Evolutionary conservation across 179 eudicot genomes (phyloP).

Genomic region (Silene noctiflora): DNA sequence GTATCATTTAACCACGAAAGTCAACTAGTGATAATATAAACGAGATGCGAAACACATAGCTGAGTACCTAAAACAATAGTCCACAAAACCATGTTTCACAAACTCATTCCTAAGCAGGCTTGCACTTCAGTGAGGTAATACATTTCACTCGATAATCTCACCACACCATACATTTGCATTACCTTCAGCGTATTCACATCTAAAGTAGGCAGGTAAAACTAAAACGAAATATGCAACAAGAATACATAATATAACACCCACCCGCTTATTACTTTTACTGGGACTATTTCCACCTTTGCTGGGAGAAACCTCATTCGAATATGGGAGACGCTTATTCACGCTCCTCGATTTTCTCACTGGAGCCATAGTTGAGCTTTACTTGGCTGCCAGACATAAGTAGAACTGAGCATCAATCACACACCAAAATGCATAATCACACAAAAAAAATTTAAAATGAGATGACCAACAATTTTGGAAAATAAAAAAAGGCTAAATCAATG

Average conservation of each 20-base stretch:
- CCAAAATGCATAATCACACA: not conserved
- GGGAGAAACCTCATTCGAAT: conserved; percentile 62
- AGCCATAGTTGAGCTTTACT: conserved; percentile 48
- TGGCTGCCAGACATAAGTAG: conserved; percentile 15
- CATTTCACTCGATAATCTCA: not conserved
- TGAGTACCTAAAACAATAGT: not conserved
- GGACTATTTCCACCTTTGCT: conserved; percentile 55
- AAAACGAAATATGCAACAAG: conserved; percentile 4
- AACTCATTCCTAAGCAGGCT: not conserved
- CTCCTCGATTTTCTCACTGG: conserved; percentile 88
- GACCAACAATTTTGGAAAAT: not conserved
- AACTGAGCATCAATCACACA: conserved; percentile 4
- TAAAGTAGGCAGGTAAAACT: not conserved
- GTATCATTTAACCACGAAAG: not conserved
- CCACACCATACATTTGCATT: not conserved
- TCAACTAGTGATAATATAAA: not conserved
- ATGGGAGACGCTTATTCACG: conserved; percentile 70
- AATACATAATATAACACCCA: conserved; percentile 30
- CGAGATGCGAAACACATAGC: not conserved
- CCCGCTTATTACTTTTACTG: conserved; percentile 60
- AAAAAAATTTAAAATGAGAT: not conserved
- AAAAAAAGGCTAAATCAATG: no score
- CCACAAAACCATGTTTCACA: not conserved
- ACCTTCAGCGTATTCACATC: not conserved
- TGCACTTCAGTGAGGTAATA: not conserved